A percentile compares a stretch with the other conserved stretches of the same genome.
These are phyloP conservation scores for Candolleomyces aberdarensis DNA, from an alignment of 768 basidiomycete genomes.

Conservation along the genomic window DNA sequence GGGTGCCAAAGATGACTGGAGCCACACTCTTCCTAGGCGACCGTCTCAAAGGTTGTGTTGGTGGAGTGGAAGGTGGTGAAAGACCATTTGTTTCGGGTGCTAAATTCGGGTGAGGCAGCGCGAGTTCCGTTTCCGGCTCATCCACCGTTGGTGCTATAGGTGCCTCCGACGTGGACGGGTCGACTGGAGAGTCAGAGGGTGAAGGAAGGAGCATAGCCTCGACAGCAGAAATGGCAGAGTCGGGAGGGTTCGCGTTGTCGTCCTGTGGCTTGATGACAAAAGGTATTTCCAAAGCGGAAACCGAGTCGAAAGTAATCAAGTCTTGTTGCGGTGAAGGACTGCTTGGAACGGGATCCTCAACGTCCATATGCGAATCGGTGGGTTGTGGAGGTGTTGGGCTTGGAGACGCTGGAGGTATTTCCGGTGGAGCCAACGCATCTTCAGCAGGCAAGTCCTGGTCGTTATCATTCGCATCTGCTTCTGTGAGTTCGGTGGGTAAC, in stretches of 20 bases:
- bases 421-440: not conserved
- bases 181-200: not conserved
- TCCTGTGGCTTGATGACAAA: too few relatives aligned
- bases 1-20: slow-evolving; percentile 12
- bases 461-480: not conserved
- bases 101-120: not conserved
- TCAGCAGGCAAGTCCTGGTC: not conserved
- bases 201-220: not conserved
- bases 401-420: not conserved
- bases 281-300: slow-evolving; percentile 13
- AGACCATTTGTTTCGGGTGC: not conserved
- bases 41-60: slow-evolving; percentile 28
- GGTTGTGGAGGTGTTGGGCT: slow-evolving; percentile 8
- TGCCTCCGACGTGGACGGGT: not conserved
- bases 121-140: not conserved
- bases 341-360: not conserved
- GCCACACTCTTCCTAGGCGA: slow-evolving; percentile 36
- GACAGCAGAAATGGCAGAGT: slow-evolving; percentile 1
- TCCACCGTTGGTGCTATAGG: not conserved
- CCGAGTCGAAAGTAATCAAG: slow-evolving; percentile 36
- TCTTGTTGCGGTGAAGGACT: slow-evolving; percentile 9
- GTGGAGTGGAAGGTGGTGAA: not conserved
- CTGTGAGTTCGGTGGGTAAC: not conserved
- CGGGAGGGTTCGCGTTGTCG: not conserved
- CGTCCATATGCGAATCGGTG: not conserved